phyloP scores from a whole-genome alignment of 1,284 basidiomycete genomes.

The Cryptococcus depauperatus region DNA sequence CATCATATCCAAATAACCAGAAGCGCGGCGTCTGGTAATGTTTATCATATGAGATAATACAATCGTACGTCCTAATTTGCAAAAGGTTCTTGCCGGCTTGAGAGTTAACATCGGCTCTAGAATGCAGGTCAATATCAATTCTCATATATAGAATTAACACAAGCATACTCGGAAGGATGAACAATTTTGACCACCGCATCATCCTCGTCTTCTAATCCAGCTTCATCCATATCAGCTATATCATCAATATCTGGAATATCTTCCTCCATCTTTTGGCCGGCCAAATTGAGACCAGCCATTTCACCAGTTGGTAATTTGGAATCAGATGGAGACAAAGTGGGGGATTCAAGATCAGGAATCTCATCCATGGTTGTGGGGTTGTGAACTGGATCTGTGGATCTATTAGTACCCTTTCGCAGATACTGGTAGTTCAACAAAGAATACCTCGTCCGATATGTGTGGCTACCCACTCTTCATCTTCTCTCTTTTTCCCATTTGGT shows the following conservation, averaged over 20 bases:
- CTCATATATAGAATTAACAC: background rate
- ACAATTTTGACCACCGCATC: conserved; percentile 52
- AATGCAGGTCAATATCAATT: conserved; percentile 1
- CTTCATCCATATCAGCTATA: conserved; percentile 84
- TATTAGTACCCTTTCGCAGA: background rate
- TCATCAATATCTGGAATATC: conserved; percentile 76
- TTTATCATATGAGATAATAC: conserved; percentile 98
- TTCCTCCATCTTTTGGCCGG: conserved; percentile 31
- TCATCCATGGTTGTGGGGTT: conserved; percentile 31
- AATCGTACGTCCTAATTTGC: conserved; percentile 96
- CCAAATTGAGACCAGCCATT: conserved; percentile 45
- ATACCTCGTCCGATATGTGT: conserved; percentile 45
- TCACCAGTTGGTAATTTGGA: conserved; percentile 44
- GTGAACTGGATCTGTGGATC: conserved; percentile 12
- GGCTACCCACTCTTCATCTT: conserved; percentile 48
- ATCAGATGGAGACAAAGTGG: conserved; percentile 14
- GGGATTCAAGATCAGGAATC: conserved; percentile 43
- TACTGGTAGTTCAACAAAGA: background rate
- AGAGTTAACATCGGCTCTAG: conserved; percentile 48
- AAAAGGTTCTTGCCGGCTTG: conserved; percentile 63
- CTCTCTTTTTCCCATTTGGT: conserved; percentile 27
- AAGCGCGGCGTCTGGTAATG: conserved; percentile 94
- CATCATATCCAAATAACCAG: conserved; percentile 91
- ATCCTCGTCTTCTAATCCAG: conserved; percentile 63
- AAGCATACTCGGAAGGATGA: conserved; percentile 29